Evolutionary conservation across 1,284 basidiomycete genomes (phyloP).

Genomic region (Heterobasidion occidentale): DNA sequence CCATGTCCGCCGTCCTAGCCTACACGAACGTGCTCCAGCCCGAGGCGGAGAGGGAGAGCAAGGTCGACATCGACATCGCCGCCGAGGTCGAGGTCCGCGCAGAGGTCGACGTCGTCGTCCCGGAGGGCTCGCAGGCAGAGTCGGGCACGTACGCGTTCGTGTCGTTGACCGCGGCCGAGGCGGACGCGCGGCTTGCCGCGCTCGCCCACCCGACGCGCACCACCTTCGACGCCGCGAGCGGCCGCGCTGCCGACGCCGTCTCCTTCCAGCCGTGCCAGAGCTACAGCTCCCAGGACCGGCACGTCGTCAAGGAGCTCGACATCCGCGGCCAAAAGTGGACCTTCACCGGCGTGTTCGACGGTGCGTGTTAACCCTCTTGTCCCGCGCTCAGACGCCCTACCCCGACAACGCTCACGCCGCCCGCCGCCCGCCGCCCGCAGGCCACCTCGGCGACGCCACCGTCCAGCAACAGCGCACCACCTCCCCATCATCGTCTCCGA

Average conservation of each 20-base stretch:
- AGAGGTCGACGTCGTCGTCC: too few relatives aligned
- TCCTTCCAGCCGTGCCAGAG: constrained; percentile 54
- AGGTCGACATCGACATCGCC: too few relatives aligned
- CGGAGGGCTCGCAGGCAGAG: background rate
- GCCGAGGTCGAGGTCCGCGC: too few relatives aligned
- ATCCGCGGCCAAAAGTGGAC: constrained; percentile 51
- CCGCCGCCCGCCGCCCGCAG: constrained; percentile 20
- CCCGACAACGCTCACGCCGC: background rate
- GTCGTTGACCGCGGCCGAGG: constrained; percentile 4
- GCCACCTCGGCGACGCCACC: constrained; percentile 61
- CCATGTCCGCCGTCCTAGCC: too few relatives aligned
- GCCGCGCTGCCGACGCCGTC: constrained; percentile 43
- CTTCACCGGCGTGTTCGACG: constrained; percentile 64
- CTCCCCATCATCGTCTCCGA: constrained; percentile 60
- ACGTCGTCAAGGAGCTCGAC: constrained; percentile 48
- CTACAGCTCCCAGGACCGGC: constrained; percentile 50
- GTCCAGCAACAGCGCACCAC: constrained; percentile 61
- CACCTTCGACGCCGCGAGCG: constrained; percentile 27
- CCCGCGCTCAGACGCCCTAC: background rate
- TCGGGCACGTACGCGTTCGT: background rate
- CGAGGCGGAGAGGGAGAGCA: too few relatives aligned
- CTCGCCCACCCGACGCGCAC: constrained; percentile 42
- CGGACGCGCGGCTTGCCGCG: constrained; percentile 35
- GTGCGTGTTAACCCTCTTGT: constrained; percentile 22
- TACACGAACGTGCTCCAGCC: too few relatives aligned